These are phyloP conservation scores for Datisca glomerata DNA, from an alignment of 306 rosid genomes.

Conservation along the genomic window DNA sequence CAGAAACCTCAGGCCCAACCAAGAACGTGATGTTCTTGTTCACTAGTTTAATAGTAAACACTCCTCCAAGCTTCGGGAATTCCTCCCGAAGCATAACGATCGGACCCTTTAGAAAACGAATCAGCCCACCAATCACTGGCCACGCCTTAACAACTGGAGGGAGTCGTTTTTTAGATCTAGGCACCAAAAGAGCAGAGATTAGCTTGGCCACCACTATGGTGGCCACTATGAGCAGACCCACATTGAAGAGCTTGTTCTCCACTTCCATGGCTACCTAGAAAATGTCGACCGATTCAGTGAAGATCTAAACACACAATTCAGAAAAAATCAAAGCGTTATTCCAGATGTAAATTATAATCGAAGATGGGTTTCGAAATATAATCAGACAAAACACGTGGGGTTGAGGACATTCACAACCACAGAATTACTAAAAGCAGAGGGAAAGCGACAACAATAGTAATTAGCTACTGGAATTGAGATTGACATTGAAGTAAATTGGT, in stretches of 20 bases:
- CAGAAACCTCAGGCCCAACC: conserved; percentile 89
- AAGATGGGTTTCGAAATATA: too few relatives aligned
- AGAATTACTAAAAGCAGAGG: too few relatives aligned
- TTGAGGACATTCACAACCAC: conserved; percentile 2
- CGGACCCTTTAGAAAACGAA: conserved; percentile 72
- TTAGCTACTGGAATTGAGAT: neutral
- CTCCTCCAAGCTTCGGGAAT: conserved; percentile 78
- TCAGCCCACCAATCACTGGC: conserved; percentile 61
- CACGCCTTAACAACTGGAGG: conserved; percentile 48
- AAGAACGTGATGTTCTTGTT: conserved; percentile 71
- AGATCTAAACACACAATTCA: conserved; percentile 3
- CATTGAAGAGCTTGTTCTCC: conserved; percentile 31
- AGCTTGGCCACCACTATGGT: conserved; percentile 53
- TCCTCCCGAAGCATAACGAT: conserved; percentile 65
- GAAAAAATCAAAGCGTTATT: neutral
- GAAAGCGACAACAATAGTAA: too few relatives aligned
- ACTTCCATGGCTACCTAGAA: conserved; percentile 14
- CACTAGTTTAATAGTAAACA: conserved; percentile 56
- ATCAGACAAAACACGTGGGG: neutral
- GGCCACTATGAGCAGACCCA: conserved; percentile 42
- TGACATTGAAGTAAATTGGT: neutral
- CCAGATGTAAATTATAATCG: too few relatives aligned
- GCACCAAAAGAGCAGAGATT: conserved; percentile 33
- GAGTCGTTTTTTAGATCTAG: conserved; percentile 42
- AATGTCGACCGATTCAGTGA: neutral